Conservation (phyloP, 2,329 filamentous ascomycete species). For the Fusarium bulbicola region DNA sequence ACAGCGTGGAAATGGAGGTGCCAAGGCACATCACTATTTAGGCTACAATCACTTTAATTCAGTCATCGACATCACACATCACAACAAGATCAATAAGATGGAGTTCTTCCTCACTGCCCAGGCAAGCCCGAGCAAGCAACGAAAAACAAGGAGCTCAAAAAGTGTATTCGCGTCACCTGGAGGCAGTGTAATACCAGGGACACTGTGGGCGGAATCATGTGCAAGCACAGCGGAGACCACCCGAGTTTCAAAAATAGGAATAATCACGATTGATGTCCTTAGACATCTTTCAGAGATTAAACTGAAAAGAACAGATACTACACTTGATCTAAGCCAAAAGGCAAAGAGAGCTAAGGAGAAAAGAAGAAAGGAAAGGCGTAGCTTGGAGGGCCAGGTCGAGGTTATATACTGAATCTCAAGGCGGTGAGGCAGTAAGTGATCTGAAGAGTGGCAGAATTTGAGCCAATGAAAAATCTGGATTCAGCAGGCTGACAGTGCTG, state of each 20-base stretch:
- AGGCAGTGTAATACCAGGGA: slow-evolving; percentile 50
- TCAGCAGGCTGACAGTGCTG: slow-evolving; percentile 12
- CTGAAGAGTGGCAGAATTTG: slow-evolving; percentile 11
- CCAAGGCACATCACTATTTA: background rate
- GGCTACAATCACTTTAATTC: too few species aligned
- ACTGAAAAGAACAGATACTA: slow-evolving; percentile 98
- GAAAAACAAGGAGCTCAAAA: slow-evolving; percentile 48
- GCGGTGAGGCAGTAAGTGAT: slow-evolving; percentile 20
- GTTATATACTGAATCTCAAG: slow-evolving; percentile 33
- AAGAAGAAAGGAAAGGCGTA: slow-evolving; percentile 41
- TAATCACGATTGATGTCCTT: slow-evolving; percentile 80
- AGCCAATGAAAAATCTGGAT: background rate
- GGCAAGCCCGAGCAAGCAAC: slow-evolving; percentile 51
- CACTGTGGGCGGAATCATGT: slow-evolving; percentile 52
- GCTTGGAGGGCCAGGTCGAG: slow-evolving; percentile 5
- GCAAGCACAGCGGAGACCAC: slow-evolving; percentile 54
- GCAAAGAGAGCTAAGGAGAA: slow-evolving; percentile 56
- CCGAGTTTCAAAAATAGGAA: slow-evolving; percentile 67
- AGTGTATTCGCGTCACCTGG: slow-evolving; percentile 50
- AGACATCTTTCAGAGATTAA: slow-evolving; percentile 91
- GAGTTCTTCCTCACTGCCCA: slow-evolving; percentile 59
- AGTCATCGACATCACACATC: rapidly evolving
- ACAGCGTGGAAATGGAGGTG: background rate
- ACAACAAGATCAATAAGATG: rapidly evolving
- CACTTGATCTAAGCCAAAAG: slow-evolving; percentile 89